Base-by-base conservation (phyloP, 106 monocot genomes). In the Acanthochlamys bracteata region DNA sequence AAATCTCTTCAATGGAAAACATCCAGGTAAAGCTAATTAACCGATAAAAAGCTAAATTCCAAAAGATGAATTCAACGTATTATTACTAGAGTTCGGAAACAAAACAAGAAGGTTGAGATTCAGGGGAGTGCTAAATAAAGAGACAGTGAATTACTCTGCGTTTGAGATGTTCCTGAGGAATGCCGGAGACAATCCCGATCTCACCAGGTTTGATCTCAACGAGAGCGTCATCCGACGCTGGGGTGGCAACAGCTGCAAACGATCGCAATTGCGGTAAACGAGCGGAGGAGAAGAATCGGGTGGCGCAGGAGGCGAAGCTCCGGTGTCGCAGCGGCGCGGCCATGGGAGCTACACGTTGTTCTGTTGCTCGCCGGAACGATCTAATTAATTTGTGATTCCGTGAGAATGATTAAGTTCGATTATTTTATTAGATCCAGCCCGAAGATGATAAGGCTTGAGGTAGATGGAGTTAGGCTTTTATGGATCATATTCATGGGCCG, bases 171-270 rank as follows among this genome's bases (percentile, higher is more conserved):
- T 89, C 89, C 10, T 79, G 46, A 6, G 93, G 93, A 42, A 93
- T 89, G 25, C 89, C 93, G 56, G 93, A 86, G 47, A 93, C 88
- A 45, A 86, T 77, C 39, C 93, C 93, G 76, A 93, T 77, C 78
- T 89, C 93, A 11, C 89, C 93, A n/a, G 93, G 80, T 66, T 86
- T 78, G 67, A 81, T 0, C 69, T 89, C 93, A 15, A 83, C 80
- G 53, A 93, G 76, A 23, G 93, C 83, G 25, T 89, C 89, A 13
- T 43, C 43, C 10, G 43, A 43, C 10, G 43, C 7, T 8, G 43
- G 13, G 7, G 43, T 13, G 13, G 43, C 43, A 13, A 13, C 43
- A 33, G 86, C 70, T 10, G 93, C 52, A 51, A 93, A 53, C 24
- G 65, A 72, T 75, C 89, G 64, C 40, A 68, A 20, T 14, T 56